Evolutionary conservation across 495 filamentous ascomycete species (phyloP).

Genomic region (Achaetomiella virescens): DNA sequence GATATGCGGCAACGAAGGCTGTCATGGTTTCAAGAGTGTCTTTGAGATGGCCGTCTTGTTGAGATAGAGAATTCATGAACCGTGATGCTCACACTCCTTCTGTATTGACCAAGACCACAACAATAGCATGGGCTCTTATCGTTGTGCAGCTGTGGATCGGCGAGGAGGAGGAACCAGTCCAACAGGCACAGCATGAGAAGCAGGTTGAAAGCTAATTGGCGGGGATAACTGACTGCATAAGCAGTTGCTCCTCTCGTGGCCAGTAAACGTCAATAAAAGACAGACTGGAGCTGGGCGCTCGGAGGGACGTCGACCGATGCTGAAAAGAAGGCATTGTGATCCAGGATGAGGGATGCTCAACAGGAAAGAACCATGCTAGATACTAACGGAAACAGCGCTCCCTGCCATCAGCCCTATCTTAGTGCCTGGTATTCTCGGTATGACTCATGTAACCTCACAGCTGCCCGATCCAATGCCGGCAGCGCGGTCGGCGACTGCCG

Average conservation of each 20-base stretch:
- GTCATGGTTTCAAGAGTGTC: conserved; percentile 17
- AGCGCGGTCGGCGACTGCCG: too few species aligned
- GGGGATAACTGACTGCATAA: background rate
- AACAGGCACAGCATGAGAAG: background rate
- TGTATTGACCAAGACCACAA: background rate
- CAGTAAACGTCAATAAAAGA: background rate
- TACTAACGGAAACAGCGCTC: too few species aligned
- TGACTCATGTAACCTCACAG: too few species aligned
- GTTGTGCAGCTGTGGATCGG: background rate
- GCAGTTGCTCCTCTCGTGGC: background rate
- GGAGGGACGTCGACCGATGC: background rate
- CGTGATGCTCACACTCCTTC: background rate
- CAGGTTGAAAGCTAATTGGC: conserved; percentile 3
- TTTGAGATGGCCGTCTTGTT: conserved; percentile 4
- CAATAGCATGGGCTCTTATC: background rate
- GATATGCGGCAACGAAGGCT: conserved; percentile 43
- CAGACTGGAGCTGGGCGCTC: background rate
- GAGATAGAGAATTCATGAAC: background rate
- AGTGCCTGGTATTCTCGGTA: too few species aligned
- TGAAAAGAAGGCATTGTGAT: background rate
- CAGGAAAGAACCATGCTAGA: background rate
- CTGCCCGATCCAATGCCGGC: too few species aligned
- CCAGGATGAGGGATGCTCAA: background rate
- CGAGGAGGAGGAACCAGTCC: background rate
- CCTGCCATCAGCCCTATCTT: too few species aligned